Evolutionary conservation across 2,329 filamentous ascomycete species (phyloP).

Genomic region (Metarhizium brunneum): DNA sequence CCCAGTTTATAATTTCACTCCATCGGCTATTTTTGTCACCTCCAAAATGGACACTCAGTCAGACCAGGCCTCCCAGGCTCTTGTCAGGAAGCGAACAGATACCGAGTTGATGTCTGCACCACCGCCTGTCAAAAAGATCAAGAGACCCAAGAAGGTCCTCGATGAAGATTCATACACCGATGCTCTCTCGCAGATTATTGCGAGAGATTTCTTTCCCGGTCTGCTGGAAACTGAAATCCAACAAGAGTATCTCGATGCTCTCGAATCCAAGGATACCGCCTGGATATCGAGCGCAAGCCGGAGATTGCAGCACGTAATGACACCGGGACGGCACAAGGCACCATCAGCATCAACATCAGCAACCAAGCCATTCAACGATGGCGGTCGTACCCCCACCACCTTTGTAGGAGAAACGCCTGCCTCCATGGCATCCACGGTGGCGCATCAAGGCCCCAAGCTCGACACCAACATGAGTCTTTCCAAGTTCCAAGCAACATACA

Average conservation of each 20-base stretch:
- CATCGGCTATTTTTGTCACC: neutral
- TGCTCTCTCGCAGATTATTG: slow-evolving; percentile 86
- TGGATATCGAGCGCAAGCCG: slow-evolving; percentile 82
- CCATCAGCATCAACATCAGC: slow-evolving; percentile 15
- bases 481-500: slow-evolving; percentile 86
- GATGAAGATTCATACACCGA: slow-evolving; percentile 93
- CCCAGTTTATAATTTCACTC: neutral
- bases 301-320: slow-evolving; percentile 70
- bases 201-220: slow-evolving; percentile 92
- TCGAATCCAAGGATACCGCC: slow-evolving; percentile 72
- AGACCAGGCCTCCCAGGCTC: slow-evolving; percentile 25
- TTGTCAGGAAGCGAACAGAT: slow-evolving; percentile 62
- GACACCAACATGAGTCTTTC: slow-evolving; percentile 74
- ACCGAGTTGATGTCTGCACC: slow-evolving; percentile 76
- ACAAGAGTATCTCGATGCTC: slow-evolving; percentile 83
- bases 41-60: slow-evolving; percentile 21
- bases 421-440: slow-evolving; percentile 37
- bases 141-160: slow-evolving; percentile 76
- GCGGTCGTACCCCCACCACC: slow-evolving; percentile 50
- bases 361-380: slow-evolving; percentile 16
- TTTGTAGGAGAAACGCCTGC: slow-evolving; percentile 68
- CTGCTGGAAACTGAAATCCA: slow-evolving; percentile 78
- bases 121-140: slow-evolving; percentile 77
- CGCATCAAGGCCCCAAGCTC: slow-evolving; percentile 37
- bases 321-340: slow-evolving; percentile 48